Evolutionary conservation across 495 filamentous ascomycete species (phyloP).

Genomic region (Amorphotheca resinae): DNA sequence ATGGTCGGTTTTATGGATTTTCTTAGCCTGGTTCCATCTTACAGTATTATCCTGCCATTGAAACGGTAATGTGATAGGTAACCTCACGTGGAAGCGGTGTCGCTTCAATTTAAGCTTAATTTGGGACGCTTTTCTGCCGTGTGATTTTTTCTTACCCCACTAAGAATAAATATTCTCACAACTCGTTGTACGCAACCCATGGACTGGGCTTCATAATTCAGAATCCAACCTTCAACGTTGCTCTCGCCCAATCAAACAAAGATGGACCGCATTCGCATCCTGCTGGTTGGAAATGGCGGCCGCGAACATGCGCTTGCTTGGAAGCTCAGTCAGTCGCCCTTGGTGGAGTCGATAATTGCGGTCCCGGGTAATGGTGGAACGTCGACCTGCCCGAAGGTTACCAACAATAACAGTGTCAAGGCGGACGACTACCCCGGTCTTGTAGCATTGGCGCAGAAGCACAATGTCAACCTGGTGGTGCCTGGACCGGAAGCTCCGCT

Average conservation of each 20-base stretch:
- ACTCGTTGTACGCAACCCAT: not conserved
- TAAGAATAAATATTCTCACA: not conserved
- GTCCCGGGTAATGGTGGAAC: constrained; percentile 89
- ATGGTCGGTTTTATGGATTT: not conserved
- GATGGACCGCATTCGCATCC: constrained; percentile 37
- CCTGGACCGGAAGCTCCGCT: constrained; percentile 88
- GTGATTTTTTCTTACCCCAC: too few relatives aligned
- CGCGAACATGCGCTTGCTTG: constrained; percentile 91
- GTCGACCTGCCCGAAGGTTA: constrained; percentile 53
- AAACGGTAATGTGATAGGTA: too few relatives aligned
- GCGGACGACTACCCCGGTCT: constrained; percentile 64
- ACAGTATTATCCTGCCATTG: too few relatives aligned
- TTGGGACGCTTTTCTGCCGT: too few relatives aligned
- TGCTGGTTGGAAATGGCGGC: constrained; percentile 87
- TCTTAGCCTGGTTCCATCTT: too few relatives aligned
- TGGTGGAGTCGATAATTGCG: constrained; percentile 50
- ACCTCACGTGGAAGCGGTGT: too few relatives aligned
- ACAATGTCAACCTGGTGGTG: constrained; percentile 71
- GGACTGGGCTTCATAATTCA: not conserved
- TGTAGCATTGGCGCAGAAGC: constrained; percentile 57
- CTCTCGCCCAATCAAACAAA: not conserved
- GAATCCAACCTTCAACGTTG: not conserved
- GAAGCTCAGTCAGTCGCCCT: constrained; percentile 75
- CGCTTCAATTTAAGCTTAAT: too few relatives aligned
- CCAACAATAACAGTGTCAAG: constrained; percentile 54